Percentiles rank a stretch among this genome's conserved stretches.
Evolutionary conservation across 768 basidiomycete genomes (phyloP).

Genomic region (Punctularia strigosozonata): DNA sequence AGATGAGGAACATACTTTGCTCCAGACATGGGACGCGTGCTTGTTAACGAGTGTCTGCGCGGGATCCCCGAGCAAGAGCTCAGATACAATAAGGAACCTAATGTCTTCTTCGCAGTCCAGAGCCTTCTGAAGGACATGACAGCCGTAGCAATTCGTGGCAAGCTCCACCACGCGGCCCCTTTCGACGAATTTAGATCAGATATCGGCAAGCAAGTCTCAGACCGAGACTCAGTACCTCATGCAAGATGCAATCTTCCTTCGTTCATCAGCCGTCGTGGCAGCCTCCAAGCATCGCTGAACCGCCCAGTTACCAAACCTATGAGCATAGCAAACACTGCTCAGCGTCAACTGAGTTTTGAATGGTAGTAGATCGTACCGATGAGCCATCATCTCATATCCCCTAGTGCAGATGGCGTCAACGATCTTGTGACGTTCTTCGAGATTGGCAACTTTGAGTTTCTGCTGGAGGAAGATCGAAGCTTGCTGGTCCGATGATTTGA

Average conservation of each 20-base stretch:
- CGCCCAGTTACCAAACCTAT: conserved; percentile 87
- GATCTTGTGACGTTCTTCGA: conserved; percentile 68
- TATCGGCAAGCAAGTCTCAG: neutral
- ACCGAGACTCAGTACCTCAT: conserved; percentile 46
- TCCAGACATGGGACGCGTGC: conserved; percentile 88
- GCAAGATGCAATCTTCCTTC: conserved; percentile 72
- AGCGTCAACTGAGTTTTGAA: neutral
- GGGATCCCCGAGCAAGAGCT: conserved; percentile 74
- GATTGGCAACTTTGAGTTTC: conserved; percentile 78
- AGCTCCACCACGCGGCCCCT: conserved; percentile 80
- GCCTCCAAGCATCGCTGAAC: conserved; percentile 82
- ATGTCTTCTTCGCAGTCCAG: conserved; percentile 87
- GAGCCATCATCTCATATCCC: conserved; percentile 90
- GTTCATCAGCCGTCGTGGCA: conserved; percentile 60
- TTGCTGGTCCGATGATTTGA: conserved; percentile 84
- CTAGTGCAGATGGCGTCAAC: conserved; percentile 78
- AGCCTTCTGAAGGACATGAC: conserved; percentile 82
- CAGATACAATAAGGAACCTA: conserved; percentile 70
- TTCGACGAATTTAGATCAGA: neutral
- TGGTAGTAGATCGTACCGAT: conserved; percentile 34
- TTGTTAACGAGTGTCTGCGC: conserved; percentile 83
- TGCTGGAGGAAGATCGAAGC: conserved; percentile 86
- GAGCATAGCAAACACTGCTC: conserved; percentile 1
- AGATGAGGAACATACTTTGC: conserved; percentile 43
- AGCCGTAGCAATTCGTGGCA: conserved; percentile 83